Percentiles rank a stretch among this genome's conserved stretches.
Conservation (phyloP, 2,329 filamentous ascomycete species). For the Didymella glomerata region DNA sequence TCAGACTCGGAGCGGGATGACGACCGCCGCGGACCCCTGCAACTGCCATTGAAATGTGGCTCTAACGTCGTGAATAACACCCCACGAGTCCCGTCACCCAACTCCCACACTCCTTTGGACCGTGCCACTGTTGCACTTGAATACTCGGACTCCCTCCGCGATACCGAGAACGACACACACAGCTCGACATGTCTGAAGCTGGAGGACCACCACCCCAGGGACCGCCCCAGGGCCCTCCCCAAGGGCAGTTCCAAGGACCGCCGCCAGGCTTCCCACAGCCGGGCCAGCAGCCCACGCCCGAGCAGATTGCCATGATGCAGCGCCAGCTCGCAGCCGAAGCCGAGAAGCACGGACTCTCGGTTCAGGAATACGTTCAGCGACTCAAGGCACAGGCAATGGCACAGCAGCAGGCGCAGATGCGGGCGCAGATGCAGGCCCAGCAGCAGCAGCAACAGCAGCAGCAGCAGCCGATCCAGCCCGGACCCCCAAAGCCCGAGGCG, state of each 20-base stretch:
- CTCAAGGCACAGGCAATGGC: conserved; percentile 63
- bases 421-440: conserved; percentile 44
- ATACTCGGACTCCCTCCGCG: background rate
- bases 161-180: conserved; percentile 3
- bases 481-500: conserved; percentile 87
- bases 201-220: conserved; percentile 28
- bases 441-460: conserved; percentile 47
- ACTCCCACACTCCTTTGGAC: conserved; percentile 14
- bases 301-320: conserved; percentile 87
- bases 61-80: conserved; percentile 20
- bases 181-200: conserved; percentile 34
- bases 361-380: conserved; percentile 78
- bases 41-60: conserved; percentile 21
- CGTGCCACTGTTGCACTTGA: conserved; percentile 7
- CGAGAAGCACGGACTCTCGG: conserved; percentile 81
- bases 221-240: conserved; percentile 33
- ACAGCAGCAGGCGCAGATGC: conserved; percentile 59
- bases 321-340: conserved; percentile 84
- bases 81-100: conserved; percentile 13
- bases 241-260: conserved; percentile 24
- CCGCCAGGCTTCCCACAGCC: conserved; percentile 42
- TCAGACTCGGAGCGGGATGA: conserved; percentile 12
- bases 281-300: conserved; percentile 71
- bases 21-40: conserved; percentile 15
- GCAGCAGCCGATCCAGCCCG: conserved; percentile 71